Evolutionary conservation across 2,329 filamentous ascomycete species (phyloP).

Genomic region (Cryphonectria carpinicola): DNA sequence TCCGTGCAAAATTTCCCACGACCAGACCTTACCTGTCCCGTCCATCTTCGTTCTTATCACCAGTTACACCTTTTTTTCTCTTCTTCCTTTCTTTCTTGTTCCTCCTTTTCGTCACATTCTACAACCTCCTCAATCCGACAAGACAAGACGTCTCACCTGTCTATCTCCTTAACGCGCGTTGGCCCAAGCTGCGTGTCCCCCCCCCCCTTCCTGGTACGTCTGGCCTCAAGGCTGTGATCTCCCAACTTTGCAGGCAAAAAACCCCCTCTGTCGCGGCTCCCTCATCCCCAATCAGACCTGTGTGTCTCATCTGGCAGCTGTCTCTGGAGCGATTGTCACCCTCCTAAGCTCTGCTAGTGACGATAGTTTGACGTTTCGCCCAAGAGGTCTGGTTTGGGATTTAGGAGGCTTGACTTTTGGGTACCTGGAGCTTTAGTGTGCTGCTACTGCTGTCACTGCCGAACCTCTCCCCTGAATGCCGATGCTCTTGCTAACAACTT

Average conservation of each 20-base stretch:
- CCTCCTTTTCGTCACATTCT: not conserved
- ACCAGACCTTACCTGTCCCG: conserved; percentile 19
- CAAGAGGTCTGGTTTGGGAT: not conserved
- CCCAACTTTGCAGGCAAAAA: not conserved
- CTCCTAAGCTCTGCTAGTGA: not conserved
- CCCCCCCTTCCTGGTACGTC: conserved; percentile 27
- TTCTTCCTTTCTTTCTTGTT: conserved; percentile 21
- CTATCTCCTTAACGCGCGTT: conserved; percentile 19
- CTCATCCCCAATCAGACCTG: not conserved
- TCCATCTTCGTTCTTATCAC: conserved; percentile 26
- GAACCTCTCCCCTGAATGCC: conserved; percentile 10
- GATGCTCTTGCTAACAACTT: conserved; percentile 23
- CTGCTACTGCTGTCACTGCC: not conserved
- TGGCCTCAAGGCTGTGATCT: not conserved
- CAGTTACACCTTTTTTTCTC: conserved; percentile 22
- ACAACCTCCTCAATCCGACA: not conserved
- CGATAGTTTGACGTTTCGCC: not conserved
- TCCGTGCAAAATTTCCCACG: conserved; percentile 27
- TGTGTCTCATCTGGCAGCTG: not conserved
- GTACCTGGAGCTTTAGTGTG: conserved; percentile 6
- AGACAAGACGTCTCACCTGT: conserved; percentile 8
- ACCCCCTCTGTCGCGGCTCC: not conserved
- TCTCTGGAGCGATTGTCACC: not conserved
- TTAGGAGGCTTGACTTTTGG: not conserved
- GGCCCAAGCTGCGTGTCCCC: conserved; percentile 27